Evolutionary conservation across 106 monocot genomes (phyloP).

Genomic region (Dactylorhiza incarnata): DNA sequence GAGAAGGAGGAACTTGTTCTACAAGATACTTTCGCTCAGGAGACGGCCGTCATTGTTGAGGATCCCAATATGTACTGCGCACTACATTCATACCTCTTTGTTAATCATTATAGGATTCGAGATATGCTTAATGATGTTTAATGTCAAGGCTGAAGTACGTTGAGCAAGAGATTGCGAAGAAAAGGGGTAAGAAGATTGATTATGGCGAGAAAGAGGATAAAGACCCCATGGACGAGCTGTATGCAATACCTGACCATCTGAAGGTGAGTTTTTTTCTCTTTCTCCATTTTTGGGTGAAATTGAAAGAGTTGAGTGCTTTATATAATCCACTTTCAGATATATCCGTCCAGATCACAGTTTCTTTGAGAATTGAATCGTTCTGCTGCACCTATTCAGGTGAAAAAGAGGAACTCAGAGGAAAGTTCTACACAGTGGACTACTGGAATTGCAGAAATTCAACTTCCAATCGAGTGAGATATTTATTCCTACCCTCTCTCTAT

Average conservation of each 20-base stretch:
- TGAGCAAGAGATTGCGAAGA: constrained; percentile 79
- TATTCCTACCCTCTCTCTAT: neutral
- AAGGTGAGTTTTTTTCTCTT: constrained; percentile 29
- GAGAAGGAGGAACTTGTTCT: constrained; percentile 83
- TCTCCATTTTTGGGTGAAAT: neutral
- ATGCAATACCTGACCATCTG: constrained; percentile 79
- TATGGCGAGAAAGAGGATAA: constrained; percentile 49
- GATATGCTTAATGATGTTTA: neutral
- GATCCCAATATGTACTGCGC: constrained; percentile 83
- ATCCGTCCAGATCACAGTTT: neutral
- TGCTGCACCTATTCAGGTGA: constrained; percentile 36
- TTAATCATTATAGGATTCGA: neutral
- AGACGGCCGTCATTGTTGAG: constrained; percentile 89
- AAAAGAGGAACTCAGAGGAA: constrained; percentile 93
- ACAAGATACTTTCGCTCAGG: constrained; percentile 96
- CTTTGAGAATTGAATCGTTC: neutral
- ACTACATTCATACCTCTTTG: neutral
- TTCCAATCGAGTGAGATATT: constrained; percentile 74
- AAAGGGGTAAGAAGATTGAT: constrained; percentile 54
- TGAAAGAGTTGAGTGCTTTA: neutral
- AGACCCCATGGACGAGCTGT: constrained; percentile 75
- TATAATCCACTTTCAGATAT: neutral
- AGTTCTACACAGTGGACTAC: constrained; percentile 99
- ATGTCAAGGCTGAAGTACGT: constrained; percentile 76
- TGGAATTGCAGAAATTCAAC: constrained; percentile 94